phyloP scores from a whole-genome alignment of 306 rosid species.

The Calophaca sinica region DNA sequence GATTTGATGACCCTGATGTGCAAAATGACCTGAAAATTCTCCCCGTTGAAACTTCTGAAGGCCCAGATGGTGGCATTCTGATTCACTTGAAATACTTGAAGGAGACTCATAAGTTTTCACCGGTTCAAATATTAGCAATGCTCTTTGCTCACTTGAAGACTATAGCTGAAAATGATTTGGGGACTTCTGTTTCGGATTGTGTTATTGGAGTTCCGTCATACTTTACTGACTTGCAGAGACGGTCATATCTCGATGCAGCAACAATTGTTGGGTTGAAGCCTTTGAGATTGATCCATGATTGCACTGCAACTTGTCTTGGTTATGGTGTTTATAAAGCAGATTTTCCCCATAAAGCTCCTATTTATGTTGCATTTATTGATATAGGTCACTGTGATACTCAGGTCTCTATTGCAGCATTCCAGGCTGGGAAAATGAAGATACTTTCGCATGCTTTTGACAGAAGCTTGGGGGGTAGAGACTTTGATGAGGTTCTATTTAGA shows the following conservation, averaged over 20 bases:
- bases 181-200: slow-evolving; percentile 71
- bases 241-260: slow-evolving; percentile 77
- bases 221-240: slow-evolving; percentile 90
- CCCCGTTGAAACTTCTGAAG: slow-evolving; percentile 72
- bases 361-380: slow-evolving; percentile 74
- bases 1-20: slow-evolving; percentile 59
- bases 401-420: slow-evolving; percentile 74
- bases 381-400: slow-evolving; percentile 92
- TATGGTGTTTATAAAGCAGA: slow-evolving; percentile 84
- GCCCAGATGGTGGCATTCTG: slow-evolving; percentile 73
- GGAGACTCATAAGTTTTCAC: slow-evolving; percentile 62
- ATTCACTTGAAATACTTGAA: slow-evolving; percentile 72
- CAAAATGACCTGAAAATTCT: slow-evolving; percentile 68
- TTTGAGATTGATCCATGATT: slow-evolving; percentile 86
- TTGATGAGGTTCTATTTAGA: slow-evolving; percentile 76
- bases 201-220: slow-evolving; percentile 90
- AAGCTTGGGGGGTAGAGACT: slow-evolving; percentile 83
- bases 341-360: slow-evolving; percentile 52
- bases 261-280: slow-evolving; percentile 85
- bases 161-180: slow-evolving; percentile 67
- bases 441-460: slow-evolving; percentile 76
- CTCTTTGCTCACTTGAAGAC: slow-evolving; percentile 82
- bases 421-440: slow-evolving; percentile 71
- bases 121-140: slow-evolving; percentile 85
- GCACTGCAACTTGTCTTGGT: slow-evolving; percentile 91